Evolutionary conservation across 2,329 filamentous ascomycete genomes (phyloP).

Genomic region (Golovinomyces cichoracearum): DNA sequence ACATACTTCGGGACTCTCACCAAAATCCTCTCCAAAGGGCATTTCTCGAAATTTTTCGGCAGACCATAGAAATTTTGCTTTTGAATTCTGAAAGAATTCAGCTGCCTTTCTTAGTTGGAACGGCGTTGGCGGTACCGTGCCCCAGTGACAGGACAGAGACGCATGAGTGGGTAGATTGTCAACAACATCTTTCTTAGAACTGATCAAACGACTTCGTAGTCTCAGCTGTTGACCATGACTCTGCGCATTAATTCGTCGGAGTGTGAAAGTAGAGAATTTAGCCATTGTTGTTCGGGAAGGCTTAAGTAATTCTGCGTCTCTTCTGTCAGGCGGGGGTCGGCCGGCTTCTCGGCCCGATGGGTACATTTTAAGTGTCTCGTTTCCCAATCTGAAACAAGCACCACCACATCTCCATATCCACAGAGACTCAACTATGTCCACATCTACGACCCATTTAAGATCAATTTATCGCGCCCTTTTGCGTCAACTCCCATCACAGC

Average conservation of each 20-base stretch:
- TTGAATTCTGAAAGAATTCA: slow-evolving; percentile 21
- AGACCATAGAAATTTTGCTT: slow-evolving; percentile 31
- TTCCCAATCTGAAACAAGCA: too few species aligned
- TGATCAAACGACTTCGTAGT: background rate
- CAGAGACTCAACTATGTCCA: too few species aligned
- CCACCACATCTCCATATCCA: too few species aligned
- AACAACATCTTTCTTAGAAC: background rate
- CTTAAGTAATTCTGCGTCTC: too few species aligned
- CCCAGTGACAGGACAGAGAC: slow-evolving; percentile 22
- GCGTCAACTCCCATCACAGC: slow-evolving; percentile 65
- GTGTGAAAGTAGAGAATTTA: too few species aligned
- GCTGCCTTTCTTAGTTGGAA: slow-evolving; percentile 21
- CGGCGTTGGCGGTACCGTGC: slow-evolving; percentile 20
- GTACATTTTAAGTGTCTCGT: too few species aligned
- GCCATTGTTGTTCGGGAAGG: too few species aligned
- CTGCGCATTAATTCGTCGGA: too few species aligned
- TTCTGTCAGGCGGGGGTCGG: too few species aligned
- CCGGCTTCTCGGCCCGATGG: too few species aligned
- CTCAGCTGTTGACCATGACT: background rate
- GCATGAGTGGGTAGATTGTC: background rate
- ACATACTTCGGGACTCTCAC: slow-evolving; percentile 17
- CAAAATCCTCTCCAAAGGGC: slow-evolving; percentile 23
- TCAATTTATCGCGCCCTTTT: slow-evolving; percentile 71
- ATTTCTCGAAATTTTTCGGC: slow-evolving; percentile 33
- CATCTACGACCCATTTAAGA: slow-evolving; percentile 28